Conservation (phyloP, 2,329 filamentous ascomycete species). For the Hypoxylon sp. region DNA sequence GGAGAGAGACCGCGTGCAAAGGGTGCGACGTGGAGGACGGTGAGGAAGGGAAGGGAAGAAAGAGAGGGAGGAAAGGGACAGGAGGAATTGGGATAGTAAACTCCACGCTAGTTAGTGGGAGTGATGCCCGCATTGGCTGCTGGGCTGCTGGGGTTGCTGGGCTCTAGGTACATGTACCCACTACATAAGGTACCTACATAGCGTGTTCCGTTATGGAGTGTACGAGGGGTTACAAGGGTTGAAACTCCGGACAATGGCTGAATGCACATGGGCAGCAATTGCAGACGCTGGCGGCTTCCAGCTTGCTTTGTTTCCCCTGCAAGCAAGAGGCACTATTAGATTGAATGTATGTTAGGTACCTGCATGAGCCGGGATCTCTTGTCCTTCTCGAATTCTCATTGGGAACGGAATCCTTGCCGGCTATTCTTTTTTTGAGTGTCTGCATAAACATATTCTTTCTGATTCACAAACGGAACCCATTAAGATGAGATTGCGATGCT, state of each 20-base stretch:
- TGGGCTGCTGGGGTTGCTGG: not conserved
- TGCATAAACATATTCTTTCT: constrained; percentile 38
- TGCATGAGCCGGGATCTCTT: constrained; percentile 12
- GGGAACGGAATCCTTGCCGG: constrained; percentile 21
- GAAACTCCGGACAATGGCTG: constrained; percentile 26
- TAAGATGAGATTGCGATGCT: constrained; percentile 21
- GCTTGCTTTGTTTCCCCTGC: constrained; percentile 4
- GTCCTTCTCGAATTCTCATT: constrained; percentile 29
- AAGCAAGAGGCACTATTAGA: not conserved
- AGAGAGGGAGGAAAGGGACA: constrained; percentile 33
- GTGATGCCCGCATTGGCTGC: constrained; percentile 9
- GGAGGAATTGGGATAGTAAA: constrained; percentile 27
- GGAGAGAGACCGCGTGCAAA: constrained; percentile 36
- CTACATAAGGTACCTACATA: no score
- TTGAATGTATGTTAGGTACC: no score
- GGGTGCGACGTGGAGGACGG: constrained; percentile 40
- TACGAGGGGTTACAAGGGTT: not conserved
- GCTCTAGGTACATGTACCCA: not conserved
- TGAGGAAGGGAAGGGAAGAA: constrained; percentile 36
- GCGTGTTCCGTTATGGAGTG: constrained; percentile 8
- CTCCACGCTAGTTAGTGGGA: constrained; percentile 5
- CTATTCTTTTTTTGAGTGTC: constrained; percentile 26
- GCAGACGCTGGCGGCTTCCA: constrained; percentile 1
- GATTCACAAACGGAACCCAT: constrained; percentile 26
- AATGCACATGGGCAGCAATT: not conserved